Evolutionary conservation across 768 basidiomycete species (phyloP).

Genomic region (Calocera viscosa): DNA sequence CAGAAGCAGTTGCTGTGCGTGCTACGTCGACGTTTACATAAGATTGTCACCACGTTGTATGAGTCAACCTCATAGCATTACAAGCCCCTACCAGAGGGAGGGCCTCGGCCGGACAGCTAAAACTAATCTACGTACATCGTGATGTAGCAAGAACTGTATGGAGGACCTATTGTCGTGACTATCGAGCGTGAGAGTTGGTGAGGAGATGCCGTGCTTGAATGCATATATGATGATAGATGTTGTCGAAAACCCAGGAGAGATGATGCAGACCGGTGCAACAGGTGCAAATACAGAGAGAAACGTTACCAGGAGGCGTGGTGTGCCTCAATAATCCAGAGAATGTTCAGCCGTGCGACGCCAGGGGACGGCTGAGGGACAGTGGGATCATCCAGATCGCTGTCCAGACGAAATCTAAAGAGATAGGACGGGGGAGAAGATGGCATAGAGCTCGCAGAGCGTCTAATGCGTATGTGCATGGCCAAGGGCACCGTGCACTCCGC

Average conservation of each 20-base stretch:
- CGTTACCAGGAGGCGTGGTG: neutral
- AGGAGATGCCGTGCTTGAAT: neutral
- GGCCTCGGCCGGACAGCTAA: neutral
- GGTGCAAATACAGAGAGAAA: neutral
- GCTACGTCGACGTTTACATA: neutral
- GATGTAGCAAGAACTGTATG: neutral
- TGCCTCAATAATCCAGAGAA: neutral
- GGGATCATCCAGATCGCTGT: neutral
- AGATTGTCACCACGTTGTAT: neutral
- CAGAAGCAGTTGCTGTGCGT: neutral
- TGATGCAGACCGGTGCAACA: neutral
- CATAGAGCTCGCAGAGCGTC: neutral
- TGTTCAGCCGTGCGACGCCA: neutral
- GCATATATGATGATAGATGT: neutral
- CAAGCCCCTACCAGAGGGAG: conserved; percentile 8
- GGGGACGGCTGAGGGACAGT: neutral
- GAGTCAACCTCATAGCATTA: conserved; percentile 3
- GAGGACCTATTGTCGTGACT: neutral
- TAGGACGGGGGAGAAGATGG: neutral
- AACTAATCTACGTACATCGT: conserved; percentile 5
- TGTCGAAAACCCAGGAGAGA: neutral
- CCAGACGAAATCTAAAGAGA: neutral
- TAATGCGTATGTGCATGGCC: neutral
- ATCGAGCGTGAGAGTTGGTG: neutral
- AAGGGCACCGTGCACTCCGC: neutral